Percentiles rank a stretch among this genome's conserved stretches.
Evolutionary conservation across 225 moss, liverwort and hornwort species (phyloP).

Genomic region (Anthoceros angustus): DNA sequence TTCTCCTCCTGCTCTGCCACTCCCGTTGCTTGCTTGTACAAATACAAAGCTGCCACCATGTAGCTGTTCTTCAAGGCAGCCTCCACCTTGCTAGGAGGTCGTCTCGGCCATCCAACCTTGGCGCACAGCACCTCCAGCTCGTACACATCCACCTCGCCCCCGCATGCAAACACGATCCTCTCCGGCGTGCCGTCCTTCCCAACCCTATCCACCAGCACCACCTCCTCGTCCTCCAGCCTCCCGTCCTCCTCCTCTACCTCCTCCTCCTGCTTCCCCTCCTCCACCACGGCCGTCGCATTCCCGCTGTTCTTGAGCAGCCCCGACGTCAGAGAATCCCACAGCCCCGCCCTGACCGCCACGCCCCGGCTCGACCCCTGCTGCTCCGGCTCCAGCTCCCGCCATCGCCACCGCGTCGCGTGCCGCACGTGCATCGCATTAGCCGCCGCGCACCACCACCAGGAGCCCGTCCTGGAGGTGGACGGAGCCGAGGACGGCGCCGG

Average conservation of each 20-base stretch:
- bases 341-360: slow-evolving; percentile 50
- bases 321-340: slow-evolving; percentile 99
- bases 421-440: no score
- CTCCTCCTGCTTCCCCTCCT: slow-evolving; percentile 48
- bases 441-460: no score
- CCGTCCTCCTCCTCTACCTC: slow-evolving; percentile 31
- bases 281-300: slow-evolving; percentile 13
- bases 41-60: slow-evolving; percentile 84
- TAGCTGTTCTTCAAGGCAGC: slow-evolving; percentile 95
- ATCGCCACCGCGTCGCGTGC: no score
- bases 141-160: slow-evolving; percentile 88
- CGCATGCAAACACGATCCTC: slow-evolving; percentile 78
- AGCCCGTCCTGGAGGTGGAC: no score
- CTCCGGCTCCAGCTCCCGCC: not conserved
- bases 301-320: slow-evolving; percentile 76
- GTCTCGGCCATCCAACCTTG: slow-evolving; percentile 99
- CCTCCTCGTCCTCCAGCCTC: slow-evolving; percentile 25
- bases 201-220: slow-evolving; percentile 78
- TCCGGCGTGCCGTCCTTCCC: slow-evolving; percentile 73
- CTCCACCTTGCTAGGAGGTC: slow-evolving; percentile 91
- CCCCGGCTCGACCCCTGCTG: slow-evolving; percentile 27
- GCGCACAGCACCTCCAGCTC: slow-evolving; percentile 90
- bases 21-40: slow-evolving; percentile 40
- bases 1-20: slow-evolving; percentile 22
- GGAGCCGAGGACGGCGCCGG: no score